Percentiles rank a stretch among this genome's conserved stretches.
phyloP scores from a whole-genome alignment of 148 eudicot species.

The Camellia lanceoleosa region DNA sequence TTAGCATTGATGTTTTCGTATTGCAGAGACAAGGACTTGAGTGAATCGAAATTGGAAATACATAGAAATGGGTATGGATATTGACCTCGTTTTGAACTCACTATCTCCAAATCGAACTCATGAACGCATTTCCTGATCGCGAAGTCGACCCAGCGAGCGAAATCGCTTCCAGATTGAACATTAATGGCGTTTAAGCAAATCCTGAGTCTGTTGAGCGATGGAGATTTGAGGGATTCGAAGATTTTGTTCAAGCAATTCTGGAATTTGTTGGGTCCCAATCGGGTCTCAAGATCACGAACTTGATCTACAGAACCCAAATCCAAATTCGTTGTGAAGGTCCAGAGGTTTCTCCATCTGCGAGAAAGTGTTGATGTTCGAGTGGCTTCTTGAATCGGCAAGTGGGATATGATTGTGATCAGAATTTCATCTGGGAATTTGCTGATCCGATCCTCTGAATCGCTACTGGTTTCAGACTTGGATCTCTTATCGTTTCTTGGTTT shows the following conservation, averaged over 20 bases:
- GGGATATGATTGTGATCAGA: not conserved
- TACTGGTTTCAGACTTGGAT: not conserved
- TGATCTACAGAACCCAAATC: not conserved
- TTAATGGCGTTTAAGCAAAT: not conserved
- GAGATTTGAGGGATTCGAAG: not conserved
- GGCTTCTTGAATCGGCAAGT: not conserved
- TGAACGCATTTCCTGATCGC: not conserved
- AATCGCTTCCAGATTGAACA: too few relatives aligned
- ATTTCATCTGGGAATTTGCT: not conserved
- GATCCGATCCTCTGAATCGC: not conserved
- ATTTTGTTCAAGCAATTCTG: not conserved
- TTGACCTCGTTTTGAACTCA: not conserved
- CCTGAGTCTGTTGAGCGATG: not conserved
- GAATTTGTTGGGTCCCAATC: not conserved
- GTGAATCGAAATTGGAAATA: not conserved
- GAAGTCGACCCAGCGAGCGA: not conserved
- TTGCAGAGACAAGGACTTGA: not conserved
- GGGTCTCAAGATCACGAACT: too few relatives aligned
- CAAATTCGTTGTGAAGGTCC: not conserved
- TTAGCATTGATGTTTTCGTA: too few relatives aligned
- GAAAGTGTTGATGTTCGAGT: not conserved
- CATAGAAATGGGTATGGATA: not conserved
- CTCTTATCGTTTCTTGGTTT: too few relatives aligned
- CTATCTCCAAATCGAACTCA: not conserved
- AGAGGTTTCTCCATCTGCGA: constrained; percentile 3